These are phyloP conservation scores for Gautieria morchelliformis DNA, from an alignment of 768 basidiomycete species.

Conservation along the genomic window DNA sequence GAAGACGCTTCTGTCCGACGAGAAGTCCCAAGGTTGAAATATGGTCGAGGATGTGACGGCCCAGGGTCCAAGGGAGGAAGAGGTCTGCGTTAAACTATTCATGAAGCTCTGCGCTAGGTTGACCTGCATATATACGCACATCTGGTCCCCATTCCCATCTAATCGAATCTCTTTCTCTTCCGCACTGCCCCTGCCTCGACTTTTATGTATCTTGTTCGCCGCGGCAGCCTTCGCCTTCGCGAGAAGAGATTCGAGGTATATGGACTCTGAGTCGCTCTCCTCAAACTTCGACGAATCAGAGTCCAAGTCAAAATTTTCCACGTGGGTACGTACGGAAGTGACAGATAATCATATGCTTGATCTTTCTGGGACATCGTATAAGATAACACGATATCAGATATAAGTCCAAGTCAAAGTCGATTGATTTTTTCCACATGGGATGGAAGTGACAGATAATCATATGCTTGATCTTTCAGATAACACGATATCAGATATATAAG, in stretches of 20 bases:
- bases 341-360: too few species aligned
- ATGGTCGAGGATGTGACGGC: conserved; percentile 43
- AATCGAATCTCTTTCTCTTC: conserved; percentile 50
- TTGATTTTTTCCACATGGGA: too few species aligned
- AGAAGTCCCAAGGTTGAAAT: conserved; percentile 44
- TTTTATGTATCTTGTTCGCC: conserved; percentile 28
- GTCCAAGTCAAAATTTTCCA: background rate
- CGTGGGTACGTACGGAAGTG: too few species aligned
- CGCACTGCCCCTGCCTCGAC: conserved; percentile 19
- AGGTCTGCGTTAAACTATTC: conserved; percentile 27
- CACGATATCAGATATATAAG: too few species aligned
- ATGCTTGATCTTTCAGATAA: too few species aligned
- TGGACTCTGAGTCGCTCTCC: conserved; percentile 33
- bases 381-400: too few species aligned
- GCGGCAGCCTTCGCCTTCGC: conserved; percentile 44
- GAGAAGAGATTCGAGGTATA: conserved; percentile 54
- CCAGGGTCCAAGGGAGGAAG: conserved; percentile 63
- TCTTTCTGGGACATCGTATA: too few species aligned
- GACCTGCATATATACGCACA: conserved; percentile 22
- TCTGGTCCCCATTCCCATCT: conserved; percentile 23
- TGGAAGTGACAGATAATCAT: too few species aligned
- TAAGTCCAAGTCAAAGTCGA: background rate
- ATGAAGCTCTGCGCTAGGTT: background rate
- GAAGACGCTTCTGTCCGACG: conserved; percentile 35
- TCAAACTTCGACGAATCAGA: conserved; percentile 21